A percentile compares a stretch with the other conserved stretches of the same genome.
Evolutionary conservation across 2,329 filamentous ascomycete species (phyloP).

Genomic region (Xylariaceae sp.): DNA sequence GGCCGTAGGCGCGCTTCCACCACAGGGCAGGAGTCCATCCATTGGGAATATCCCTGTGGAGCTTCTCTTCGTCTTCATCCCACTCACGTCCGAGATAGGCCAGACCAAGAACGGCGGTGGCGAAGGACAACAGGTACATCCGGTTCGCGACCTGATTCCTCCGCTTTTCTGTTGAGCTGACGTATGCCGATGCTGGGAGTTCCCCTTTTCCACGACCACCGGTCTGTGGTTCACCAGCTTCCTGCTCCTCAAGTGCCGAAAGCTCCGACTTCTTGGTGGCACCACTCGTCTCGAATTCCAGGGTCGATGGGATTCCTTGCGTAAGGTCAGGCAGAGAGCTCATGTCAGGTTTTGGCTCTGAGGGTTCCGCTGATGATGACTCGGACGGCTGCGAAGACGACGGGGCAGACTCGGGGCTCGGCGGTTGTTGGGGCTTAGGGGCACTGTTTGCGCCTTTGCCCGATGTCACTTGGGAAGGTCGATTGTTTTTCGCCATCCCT

Average conservation of each 20-base stretch:
- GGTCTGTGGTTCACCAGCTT: constrained; percentile 36
- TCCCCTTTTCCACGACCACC: constrained; percentile 55
- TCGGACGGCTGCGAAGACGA: too few relatives aligned
- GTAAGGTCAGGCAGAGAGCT: constrained; percentile 79
- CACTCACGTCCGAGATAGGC: constrained; percentile 85
- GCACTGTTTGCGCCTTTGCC: background rate
- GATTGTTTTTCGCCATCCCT: constrained; percentile 38
- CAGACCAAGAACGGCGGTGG: constrained; percentile 52
- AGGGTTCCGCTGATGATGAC: constrained; percentile 19
- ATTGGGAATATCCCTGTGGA: constrained; percentile 68
- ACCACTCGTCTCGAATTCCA: constrained; percentile 67
- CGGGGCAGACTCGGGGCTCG: constrained; percentile 6
- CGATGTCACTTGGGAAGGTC: constrained; percentile 14
- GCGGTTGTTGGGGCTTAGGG: constrained; percentile 1
- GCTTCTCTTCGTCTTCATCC: constrained; percentile 70
- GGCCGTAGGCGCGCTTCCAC: constrained; percentile 75
- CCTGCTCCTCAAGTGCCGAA: constrained; percentile 33
- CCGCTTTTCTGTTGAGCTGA: constrained; percentile 84
- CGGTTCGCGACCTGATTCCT: constrained; percentile 73
- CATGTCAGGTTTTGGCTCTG: constrained; percentile 46
- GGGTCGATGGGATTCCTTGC: constrained; percentile 89
- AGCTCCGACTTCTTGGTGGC: constrained; percentile 34
- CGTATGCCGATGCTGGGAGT: constrained; percentile 74
- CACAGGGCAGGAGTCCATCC: constrained; percentile 74
- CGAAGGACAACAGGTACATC: constrained; percentile 60